Evolutionary conservation across 257 asterid species (phyloP).

Genomic region (Handroanthus guayacan): DNA sequence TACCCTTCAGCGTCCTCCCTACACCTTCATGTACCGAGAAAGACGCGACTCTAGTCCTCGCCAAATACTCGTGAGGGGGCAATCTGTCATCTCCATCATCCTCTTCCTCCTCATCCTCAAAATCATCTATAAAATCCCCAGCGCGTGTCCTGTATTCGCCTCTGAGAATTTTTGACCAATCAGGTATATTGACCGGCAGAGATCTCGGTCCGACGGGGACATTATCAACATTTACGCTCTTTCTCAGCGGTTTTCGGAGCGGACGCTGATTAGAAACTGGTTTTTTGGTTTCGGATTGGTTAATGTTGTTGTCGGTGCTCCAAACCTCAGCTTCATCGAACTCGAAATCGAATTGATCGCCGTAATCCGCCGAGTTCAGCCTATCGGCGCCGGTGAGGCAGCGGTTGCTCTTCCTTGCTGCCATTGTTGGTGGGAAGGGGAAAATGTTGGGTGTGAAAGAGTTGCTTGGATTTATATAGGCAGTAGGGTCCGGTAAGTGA

Average conservation of each 20-base stretch:
- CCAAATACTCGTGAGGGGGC: conserved; percentile 93
- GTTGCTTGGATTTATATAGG: not conserved
- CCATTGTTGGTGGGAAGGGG: conserved; percentile 45
- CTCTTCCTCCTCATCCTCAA: conserved; percentile 35
- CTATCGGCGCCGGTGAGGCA: conserved; percentile 46
- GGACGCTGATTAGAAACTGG: conserved; percentile 39
- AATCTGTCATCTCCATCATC: conserved; percentile 47
- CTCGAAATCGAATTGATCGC: conserved; percentile 56
- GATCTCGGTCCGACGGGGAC: conserved; percentile 47
- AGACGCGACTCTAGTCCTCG: conserved; percentile 74
- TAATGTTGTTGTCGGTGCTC: conserved; percentile 37
- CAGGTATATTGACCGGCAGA: conserved; percentile 79
- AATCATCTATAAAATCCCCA: conserved; percentile 34
- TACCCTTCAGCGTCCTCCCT: conserved; percentile 89
- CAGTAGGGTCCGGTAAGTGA: not conserved
- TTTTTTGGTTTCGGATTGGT: conserved; percentile 38
- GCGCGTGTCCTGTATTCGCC: conserved; percentile 53
- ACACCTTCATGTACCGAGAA: conserved; percentile 86
- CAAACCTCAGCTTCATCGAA: conserved; percentile 75
- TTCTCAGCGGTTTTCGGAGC: conserved; percentile 44
- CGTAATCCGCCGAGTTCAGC: conserved; percentile 38
- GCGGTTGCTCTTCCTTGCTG: conserved; percentile 56
- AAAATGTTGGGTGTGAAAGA: conserved; percentile 19
- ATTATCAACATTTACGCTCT: conserved; percentile 28
- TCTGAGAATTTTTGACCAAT: conserved; percentile 76